Percentiles rank a stretch among this genome's conserved stretches.
phyloP scores from a whole-genome alignment of 805 yeast species.

The Schwanniomyces sp. region DNA sequence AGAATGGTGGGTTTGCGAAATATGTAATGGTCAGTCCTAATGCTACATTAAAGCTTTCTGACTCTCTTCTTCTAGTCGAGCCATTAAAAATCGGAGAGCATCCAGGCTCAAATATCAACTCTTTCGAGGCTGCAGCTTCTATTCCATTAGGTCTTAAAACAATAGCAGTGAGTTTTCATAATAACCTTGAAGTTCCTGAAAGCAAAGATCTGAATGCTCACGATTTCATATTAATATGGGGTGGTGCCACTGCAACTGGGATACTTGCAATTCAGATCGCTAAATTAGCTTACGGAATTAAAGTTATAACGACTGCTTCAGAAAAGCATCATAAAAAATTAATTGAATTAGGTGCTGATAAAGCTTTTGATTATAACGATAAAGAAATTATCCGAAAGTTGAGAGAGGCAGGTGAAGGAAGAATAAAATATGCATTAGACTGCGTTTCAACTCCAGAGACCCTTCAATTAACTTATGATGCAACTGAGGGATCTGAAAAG shows the following conservation, averaged over 20 bases:
- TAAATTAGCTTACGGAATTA: conserved; percentile 37
- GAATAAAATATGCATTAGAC: conserved; percentile 31
- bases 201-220: conserved; percentile 3
- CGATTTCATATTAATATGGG: conserved; percentile 53
- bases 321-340: conserved; percentile 42
- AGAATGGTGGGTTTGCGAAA: conserved; percentile 23
- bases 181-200: conserved; percentile 10
- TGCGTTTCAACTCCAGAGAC: conserved; percentile 19
- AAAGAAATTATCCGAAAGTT: conserved; percentile 46
- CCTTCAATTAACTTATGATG: conserved; percentile 15
- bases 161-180: conserved; percentile 11
- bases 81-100: conserved; percentile 7
- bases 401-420: conserved; percentile 25
- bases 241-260: conserved; percentile 69
- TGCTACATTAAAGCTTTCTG: conserved; percentile 17
- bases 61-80: conserved; percentile 1
- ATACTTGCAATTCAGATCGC: conserved; percentile 53
- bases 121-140: conserved; percentile 20
- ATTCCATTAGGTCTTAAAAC: conserved; percentile 14
- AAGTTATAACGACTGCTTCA: conserved; percentile 47
- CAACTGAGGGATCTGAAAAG: conserved; percentile 9
- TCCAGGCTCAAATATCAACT: conserved; percentile 6
- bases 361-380: conserved; percentile 50
- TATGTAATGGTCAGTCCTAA: conserved; percentile 17
- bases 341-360: conserved; percentile 50